Base-by-base conservation (phyloP, 78 protist genomes). In the Dictyostelium purpureum region DNA sequence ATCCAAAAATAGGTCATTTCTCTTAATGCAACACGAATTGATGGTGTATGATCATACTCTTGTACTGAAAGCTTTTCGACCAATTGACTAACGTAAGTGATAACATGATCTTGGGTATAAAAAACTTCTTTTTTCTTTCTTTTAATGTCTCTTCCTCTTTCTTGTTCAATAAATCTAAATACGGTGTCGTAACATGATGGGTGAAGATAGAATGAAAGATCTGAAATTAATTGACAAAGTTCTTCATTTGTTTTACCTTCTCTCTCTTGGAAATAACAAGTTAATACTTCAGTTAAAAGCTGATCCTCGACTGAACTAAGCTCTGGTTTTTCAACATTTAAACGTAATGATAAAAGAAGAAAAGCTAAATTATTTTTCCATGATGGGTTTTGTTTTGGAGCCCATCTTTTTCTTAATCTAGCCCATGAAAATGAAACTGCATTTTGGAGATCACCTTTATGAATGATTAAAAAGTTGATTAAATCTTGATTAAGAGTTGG, bases 1-100 rank as follows among this genome's bases (percentile, higher is more conserved):
- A 83, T 83, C 90, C 90, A 83, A 31, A 83, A 83, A 35, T 83
- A 83, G 26, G 90, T 83, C 52, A 83, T 75, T 57, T 83, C 90
- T 38, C 90, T 52, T 2, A 83, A 12, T 2, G 90, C 80, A 2
- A 80, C 26, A 42, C 90, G 79, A 43, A 83, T 71, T 1, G 90
- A 69, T 42, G 90, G 67, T 18, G 57, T 40, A 12, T 26, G 45
- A 71, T 83, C 90, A 26, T 71, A 83, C 9, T 83, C 74, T 2
- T 14, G 9, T 31, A 83, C 43, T 1, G 90, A 56, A 9, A 83
- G 38, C 2, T 42, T 24, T n/a, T 74, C 90, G 52, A 67, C 70
- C 40, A 83, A 66, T 67, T 83, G 90, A 21, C 61, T 54, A 16
- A 51, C 37, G 42, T 71, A 83, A 0, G 75, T 42, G 35, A 83